Evolutionary conservation across 2,329 filamentous ascomycete species (phyloP), one percentile per base, ranked within the genome.

Genomic region (Venturia carpophila): DNA sequence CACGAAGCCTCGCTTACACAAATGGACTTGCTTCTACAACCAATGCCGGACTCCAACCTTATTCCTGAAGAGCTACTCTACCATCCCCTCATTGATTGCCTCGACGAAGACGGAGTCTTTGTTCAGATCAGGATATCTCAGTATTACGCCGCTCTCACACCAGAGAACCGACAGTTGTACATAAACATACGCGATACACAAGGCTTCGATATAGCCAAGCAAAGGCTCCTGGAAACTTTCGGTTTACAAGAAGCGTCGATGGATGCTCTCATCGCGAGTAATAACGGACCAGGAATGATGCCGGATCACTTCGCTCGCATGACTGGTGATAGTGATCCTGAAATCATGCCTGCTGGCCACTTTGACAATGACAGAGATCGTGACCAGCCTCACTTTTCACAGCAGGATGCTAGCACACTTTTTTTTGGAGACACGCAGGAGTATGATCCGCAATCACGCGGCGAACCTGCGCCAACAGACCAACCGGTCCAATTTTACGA

Each of bases 211-310:
- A n/a, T 37, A 15, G 52, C 52, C 30, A 58, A 37, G 30, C 52
- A 37, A 24, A 58, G 52, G 52, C 52, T 58, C 17, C 19, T 58
- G 52, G 52, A 58, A 58, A 34, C 27, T 7, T 58, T 58, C 19
- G 27, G 30, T 58, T 9, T 58, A 0, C 52, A 58, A 37, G 15
- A 58, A 27, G 21, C 19, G 9, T 37, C 15, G 10, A 21, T 52
- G 5, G 5, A 9, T 27, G 10, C 52, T 37, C 15, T 5, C 24
- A 58, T 37, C 13, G 15, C 52, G 15, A 58, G 7, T 11, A 27
- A 19, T 5, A 13, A 58, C 37, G 30, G 15, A 6, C 27, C 27
- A 5, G 30, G 30, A 19, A 34, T 17, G 15, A 58, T n/a, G 30
- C 21, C 52, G 9, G 30, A 34, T 27, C 27, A 58, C n/a, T 37